Conservation (phyloP, 2,329 filamentous ascomycete species). For the Fusarium sp. region DNA sequence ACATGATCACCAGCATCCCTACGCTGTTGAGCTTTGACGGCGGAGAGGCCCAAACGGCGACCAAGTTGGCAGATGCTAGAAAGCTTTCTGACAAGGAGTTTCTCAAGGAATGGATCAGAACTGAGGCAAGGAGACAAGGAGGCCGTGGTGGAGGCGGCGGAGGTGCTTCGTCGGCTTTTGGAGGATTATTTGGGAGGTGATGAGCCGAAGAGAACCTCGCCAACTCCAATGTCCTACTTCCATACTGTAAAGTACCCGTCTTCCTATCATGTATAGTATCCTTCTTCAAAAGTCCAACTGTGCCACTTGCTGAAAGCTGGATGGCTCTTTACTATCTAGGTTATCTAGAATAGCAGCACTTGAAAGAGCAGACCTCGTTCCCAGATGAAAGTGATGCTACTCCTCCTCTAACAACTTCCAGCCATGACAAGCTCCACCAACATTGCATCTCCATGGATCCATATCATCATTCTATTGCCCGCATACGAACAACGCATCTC, state of each 20-base stretch:
- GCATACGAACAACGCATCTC: background rate
- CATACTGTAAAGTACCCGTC: background rate
- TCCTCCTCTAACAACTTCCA: background rate
- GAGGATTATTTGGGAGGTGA: conserved; percentile 56
- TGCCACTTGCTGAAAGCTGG: background rate
- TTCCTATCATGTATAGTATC: background rate
- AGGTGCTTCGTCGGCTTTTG: conserved; percentile 48
- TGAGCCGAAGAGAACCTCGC: background rate
- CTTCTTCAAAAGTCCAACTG: background rate
- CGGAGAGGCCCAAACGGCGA: conserved; percentile 62
- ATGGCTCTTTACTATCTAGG: background rate
- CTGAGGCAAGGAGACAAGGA: conserved; percentile 61
- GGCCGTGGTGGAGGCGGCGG: conserved; percentile 57
- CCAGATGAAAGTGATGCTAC: background rate
- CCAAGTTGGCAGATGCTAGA: conserved; percentile 62
- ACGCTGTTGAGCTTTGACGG: conserved; percentile 69
- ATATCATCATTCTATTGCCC: background rate
- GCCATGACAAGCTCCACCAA: background rate
- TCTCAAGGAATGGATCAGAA: conserved; percentile 65
- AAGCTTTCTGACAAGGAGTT: conserved; percentile 62
- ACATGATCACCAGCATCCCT: conserved; percentile 70
- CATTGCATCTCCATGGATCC: background rate
- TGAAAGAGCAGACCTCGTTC: background rate
- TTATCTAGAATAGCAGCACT: background rate
- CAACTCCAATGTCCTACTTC: background rate